Conservation (phyloP, 441 rosid species). For the Aleurites moluccanus region DNA sequence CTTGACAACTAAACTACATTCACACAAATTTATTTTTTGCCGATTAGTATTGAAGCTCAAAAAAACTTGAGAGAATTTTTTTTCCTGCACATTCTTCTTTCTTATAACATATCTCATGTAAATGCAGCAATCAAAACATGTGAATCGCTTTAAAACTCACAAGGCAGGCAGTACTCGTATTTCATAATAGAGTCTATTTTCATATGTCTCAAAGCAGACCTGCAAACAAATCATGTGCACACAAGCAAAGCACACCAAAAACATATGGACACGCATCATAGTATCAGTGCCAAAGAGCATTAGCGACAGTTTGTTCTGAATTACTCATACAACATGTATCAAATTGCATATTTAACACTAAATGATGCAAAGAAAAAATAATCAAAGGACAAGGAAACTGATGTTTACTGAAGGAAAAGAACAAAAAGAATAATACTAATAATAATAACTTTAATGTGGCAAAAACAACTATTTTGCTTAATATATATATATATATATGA, state of each 20-base stretch:
- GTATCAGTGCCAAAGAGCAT: neutral
- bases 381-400: neutral
- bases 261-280: neutral
- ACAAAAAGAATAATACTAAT: no score
- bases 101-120: neutral
- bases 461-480: neutral
- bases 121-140: conserved; percentile 20
- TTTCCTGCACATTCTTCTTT: neutral
- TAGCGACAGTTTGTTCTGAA: neutral
- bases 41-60: neutral
- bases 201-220: conserved; percentile 86
- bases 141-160: conserved; percentile 51
- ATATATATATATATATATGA: neutral
- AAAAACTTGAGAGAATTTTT: neutral
- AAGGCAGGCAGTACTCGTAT: conserved; percentile 90
- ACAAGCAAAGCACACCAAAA: neutral
- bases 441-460: no score
- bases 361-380: neutral
- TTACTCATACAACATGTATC: neutral
- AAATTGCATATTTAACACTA: neutral
- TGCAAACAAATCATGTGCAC: conserved; percentile 39
- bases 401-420: neutral
- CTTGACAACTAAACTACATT: conserved; percentile 7
- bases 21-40: neutral
- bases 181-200: conserved; percentile 83